Conservation (phyloP, 495 filamentous ascomycete species). For the Chaetomium tenue region DNA sequence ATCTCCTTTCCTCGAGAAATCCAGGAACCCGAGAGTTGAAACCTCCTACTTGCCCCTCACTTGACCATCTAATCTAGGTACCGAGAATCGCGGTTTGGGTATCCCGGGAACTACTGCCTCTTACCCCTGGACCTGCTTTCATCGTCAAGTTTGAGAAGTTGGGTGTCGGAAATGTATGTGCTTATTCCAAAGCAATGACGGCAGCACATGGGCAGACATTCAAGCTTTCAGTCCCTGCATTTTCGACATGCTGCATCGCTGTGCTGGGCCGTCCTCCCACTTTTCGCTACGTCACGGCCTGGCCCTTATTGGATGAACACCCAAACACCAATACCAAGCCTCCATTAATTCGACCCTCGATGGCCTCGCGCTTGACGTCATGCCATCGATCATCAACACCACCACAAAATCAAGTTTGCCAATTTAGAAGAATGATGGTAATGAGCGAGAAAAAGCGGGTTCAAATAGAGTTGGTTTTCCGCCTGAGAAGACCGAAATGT, state of each 20-base stretch:
- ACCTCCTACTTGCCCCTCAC: no score
- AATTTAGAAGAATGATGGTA: not conserved
- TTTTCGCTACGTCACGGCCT: constrained; percentile 18
- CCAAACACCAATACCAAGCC: constrained; percentile 17
- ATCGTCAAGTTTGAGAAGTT: no score
- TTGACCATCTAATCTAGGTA: no score
- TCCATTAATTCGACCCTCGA: constrained; percentile 13
- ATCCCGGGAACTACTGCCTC: no score
- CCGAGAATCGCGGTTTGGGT: no score
- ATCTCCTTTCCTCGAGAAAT: no score
- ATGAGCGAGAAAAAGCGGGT: constrained; percentile 1
- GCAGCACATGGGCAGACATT: not conserved
- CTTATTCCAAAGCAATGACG: no score
- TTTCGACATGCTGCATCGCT: constrained; percentile 22
- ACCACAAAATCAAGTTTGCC: constrained; percentile 33
- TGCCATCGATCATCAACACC: constrained; percentile 24
- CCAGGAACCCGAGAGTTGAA: no score
- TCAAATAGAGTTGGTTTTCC: constrained; percentile 26
- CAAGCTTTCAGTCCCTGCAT: constrained; percentile 15
- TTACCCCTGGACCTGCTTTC: not conserved
- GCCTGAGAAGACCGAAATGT: not conserved
- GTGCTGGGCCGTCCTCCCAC: not conserved
- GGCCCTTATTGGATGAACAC: constrained; percentile 27
- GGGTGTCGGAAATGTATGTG: no score
- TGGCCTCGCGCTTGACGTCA: constrained; percentile 36